Percentiles rank a stretch among this genome's conserved stretches.
Evolutionary conservation across 2,329 filamentous ascomycete genomes (phyloP).

Genomic region (Scedosporium apiospermum): DNA sequence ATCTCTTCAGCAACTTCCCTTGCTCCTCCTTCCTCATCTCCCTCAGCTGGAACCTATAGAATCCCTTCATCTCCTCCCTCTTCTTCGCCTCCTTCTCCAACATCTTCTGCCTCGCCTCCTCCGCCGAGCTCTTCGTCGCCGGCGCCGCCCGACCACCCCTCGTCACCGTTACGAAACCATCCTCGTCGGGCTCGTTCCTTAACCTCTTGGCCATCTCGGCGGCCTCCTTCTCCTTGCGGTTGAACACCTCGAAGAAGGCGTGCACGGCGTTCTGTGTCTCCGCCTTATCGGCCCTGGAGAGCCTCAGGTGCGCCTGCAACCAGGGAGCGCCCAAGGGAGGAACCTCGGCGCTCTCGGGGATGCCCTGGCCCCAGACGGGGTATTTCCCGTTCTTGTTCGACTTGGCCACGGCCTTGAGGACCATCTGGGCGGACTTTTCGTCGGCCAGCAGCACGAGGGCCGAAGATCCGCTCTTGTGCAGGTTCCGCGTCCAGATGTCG

Average conservation of each 20-base stretch:
- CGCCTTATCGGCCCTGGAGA: constrained; percentile 60
- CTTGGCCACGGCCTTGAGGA: constrained; percentile 65
- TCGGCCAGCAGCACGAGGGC: constrained; percentile 82
- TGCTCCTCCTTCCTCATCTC: constrained; percentile 71
- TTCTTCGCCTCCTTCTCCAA: constrained; percentile 54
- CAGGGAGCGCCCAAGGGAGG: constrained; percentile 47
- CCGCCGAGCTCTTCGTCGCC: constrained; percentile 62
- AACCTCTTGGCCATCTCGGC: constrained; percentile 52
- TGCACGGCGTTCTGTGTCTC: constrained; percentile 68
- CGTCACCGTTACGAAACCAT: constrained; percentile 90
- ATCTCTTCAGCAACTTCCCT: constrained; percentile 56
- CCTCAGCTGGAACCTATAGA: constrained; percentile 75
- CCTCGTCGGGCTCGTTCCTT: constrained; percentile 78
- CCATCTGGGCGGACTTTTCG: constrained; percentile 63
- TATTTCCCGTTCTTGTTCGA: constrained; percentile 48
- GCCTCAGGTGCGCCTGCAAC: constrained; percentile 57
- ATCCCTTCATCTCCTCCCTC: constrained; percentile 57
- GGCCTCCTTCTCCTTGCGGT: constrained; percentile 56
- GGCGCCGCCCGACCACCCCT: constrained; percentile 67
- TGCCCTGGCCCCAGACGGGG: constrained; percentile 59
- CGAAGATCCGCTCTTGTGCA: constrained; percentile 66
- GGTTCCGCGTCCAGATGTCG: constrained; percentile 58
- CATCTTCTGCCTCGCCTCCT: constrained; percentile 48
- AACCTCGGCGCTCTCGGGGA: constrained; percentile 40
- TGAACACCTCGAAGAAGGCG: constrained; percentile 79